Conservation (phyloP, 2,329 filamentous ascomycete species). For the Fusarium poae region DNA sequence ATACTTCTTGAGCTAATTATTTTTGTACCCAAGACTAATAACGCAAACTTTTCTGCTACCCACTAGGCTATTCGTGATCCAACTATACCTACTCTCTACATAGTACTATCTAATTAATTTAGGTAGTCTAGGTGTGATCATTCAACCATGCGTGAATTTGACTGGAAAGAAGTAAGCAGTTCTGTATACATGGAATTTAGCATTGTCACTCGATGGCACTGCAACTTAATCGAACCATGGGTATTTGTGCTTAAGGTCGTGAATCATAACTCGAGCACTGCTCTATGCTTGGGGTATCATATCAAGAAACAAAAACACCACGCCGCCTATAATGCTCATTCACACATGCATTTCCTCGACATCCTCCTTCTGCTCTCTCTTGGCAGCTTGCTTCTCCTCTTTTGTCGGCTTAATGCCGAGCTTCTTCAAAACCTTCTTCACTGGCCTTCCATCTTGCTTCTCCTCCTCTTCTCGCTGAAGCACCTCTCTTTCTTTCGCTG, state of each 20-base stretch:
- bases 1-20: too few species aligned
- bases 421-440: constrained; percentile 57
- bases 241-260: constrained; percentile 11
- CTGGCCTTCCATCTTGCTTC: constrained; percentile 55
- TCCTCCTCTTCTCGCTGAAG: constrained; percentile 55
- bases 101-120: not conserved
- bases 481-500: constrained; percentile 64
- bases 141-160: not conserved
- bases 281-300: constrained; percentile 37
- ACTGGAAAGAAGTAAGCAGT: not conserved
- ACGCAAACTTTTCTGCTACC: too few species aligned
- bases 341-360: constrained; percentile 21
- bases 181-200: not conserved
- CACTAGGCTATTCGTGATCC: too few species aligned
- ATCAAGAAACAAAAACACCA: constrained; percentile 14
- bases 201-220: not conserved
- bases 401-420: constrained; percentile 53
- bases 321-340: not conserved
- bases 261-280: constrained; percentile 20
- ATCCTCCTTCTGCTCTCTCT: constrained; percentile 40
- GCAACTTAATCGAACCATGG: not conserved
- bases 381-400: constrained; percentile 42
- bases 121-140: not conserved
- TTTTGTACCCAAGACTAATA: too few species aligned
- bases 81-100: too few species aligned